phyloP scores from a whole-genome alignment of 2,329 filamentous ascomycete genomes.

The Botryosphaeria dothidea region DNA sequence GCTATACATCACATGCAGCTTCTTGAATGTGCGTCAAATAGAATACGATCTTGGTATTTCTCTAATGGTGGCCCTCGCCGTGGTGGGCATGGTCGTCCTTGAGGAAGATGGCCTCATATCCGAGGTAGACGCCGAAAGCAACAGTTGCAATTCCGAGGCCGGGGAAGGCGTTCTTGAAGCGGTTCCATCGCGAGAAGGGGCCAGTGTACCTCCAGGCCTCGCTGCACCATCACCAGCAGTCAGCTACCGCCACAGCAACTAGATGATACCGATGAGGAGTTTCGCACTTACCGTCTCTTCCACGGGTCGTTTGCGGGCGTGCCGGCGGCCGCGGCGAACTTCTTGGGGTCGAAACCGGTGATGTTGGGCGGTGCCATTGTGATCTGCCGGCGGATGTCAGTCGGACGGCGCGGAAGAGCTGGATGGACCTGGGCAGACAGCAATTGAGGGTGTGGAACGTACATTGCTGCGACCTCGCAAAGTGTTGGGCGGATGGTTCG shows the following conservation, averaged over 20 bases:
- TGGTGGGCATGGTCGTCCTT: constrained; percentile 56
- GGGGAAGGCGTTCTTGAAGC: constrained; percentile 83
- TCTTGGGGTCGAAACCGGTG: constrained; percentile 88
- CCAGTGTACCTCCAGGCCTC: constrained; percentile 95
- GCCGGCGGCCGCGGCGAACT: constrained; percentile 72
- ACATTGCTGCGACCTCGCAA: constrained; percentile 8
- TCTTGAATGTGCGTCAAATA: background rate
- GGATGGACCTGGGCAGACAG: background rate
- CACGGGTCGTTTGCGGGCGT: constrained; percentile 63
- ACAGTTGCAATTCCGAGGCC: constrained; percentile 90
- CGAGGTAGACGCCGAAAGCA: constrained; percentile 86
- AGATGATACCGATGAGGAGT: background rate
- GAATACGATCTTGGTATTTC: background rate
- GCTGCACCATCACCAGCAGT: constrained; percentile 49
- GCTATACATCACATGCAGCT: background rate
- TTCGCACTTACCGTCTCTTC: constrained; percentile 57
- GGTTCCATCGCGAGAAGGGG: constrained; percentile 83
- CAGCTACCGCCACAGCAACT: background rate
- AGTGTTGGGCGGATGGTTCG: constrained; percentile 4
- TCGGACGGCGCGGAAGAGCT: background rate
- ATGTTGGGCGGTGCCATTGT: constrained; percentile 66
- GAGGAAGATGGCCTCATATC: constrained; percentile 85
- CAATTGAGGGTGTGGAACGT: background rate
- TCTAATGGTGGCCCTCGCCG: constrained; percentile 27
- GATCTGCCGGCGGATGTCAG: constrained; percentile 24